Base-by-base conservation (phyloP, 805 yeast species). In the Kodamaea lidongshanica region DNA sequence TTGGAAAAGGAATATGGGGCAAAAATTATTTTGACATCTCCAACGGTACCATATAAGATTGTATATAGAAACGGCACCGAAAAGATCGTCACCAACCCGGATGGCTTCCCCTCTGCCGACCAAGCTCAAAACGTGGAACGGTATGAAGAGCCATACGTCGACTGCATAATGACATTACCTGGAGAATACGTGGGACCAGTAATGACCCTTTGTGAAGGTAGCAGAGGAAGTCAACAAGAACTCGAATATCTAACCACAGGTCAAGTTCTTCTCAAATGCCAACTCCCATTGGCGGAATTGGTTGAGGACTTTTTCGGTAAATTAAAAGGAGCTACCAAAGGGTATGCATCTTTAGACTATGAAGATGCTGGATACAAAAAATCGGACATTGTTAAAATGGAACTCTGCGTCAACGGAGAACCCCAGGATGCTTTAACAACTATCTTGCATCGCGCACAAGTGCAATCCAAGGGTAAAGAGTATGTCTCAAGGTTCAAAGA, bases 231-330 rank as follows among this genome's bases (percentile, higher is more conserved):
- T 18, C 96, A 89, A 49, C 67, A 71, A 28, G 95, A 85, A 25
- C 56, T 89, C 17, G 80, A 80, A 33, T 86, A 82, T 45, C 54
- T 86, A 24, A 72, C 77, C 14, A 76, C 85, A 2, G 89, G 87
- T 2, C 96, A 89, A 55, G 89, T 84, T 0, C 55, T 85, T 33
- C 54, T 88, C 43, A 80, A 77, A 45, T 92, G 87, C 54, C 74
- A 77, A 35, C 57, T 89, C 5, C 97, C 98, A 2, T 67, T 92
- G 30, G 81, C 94, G 0, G 94, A 86, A 48, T 61, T 89, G 19
- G 95, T 92, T 5, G 96, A 89, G 49, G 96, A 92, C 57, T 89
- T 89, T 53, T 88, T 92, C 55, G 97, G 97, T 2, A 85, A 83
- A 51, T 65, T 89, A 35, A 89, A 89, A 52, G 88, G 96, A 2